Evolutionary conservation across 2,329 filamentous ascomycete species (phyloP).

Genomic region (Elsinoe perseae): DNA sequence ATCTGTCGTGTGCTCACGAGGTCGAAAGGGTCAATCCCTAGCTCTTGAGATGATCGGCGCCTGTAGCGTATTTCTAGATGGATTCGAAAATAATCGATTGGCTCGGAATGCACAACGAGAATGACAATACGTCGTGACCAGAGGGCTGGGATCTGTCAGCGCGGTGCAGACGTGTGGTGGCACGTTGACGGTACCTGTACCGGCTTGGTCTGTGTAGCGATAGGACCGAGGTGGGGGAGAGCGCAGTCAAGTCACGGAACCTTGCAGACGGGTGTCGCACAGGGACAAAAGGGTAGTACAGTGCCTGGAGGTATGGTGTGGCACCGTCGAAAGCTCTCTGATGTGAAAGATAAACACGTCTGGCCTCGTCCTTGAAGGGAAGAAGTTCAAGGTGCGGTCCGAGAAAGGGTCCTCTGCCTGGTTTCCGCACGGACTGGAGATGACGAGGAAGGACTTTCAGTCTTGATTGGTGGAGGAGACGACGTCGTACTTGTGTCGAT

Average conservation of each 20-base stretch:
- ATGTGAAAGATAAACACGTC: conserved; percentile 2
- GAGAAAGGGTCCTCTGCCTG: not conserved
- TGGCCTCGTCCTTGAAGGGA: not conserved
- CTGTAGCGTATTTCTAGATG: conserved; percentile 4
- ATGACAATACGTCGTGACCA: conserved; percentile 1
- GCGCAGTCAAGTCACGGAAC: not conserved
- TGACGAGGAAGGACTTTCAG: not conserved
- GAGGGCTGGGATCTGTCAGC: conserved; percentile 10
- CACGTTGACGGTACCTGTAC: conserved; percentile 12
- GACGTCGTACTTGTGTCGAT: not conserved
- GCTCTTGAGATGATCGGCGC: conserved; percentile 3
- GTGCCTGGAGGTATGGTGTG: not conserved
- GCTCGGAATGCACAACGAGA: conserved; percentile 1
- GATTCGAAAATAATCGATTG: not conserved
- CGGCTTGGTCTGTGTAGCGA: conserved; percentile 12
- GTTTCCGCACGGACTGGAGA: conserved; percentile 2
- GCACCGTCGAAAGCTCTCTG: not conserved
- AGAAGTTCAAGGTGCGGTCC: not conserved
- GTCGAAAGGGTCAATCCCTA: not conserved
- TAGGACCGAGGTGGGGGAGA: not conserved
- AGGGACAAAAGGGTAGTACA: not conserved
- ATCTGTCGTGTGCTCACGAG: conserved; percentile 6
- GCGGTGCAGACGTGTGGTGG: conserved; percentile 5
- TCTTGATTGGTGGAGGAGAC: not conserved
- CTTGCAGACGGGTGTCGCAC: conserved; percentile 10